phyloP scores from a whole-genome alignment of 129 eudicot species.

The Chrysanthemum makinoi region DNA sequence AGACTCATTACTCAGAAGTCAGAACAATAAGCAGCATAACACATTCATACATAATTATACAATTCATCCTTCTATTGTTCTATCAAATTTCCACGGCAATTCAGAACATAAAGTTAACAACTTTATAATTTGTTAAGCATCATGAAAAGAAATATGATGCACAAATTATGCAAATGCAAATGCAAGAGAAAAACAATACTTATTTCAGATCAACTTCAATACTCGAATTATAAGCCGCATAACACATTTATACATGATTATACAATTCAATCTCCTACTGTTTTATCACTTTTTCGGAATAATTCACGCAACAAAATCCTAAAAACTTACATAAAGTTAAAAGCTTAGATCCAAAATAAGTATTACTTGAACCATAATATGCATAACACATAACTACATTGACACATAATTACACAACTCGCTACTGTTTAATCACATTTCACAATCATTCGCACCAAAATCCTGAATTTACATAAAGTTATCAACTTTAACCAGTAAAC shows the following conservation, averaged over 20 bases:
- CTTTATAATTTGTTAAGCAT: too few relatives aligned
- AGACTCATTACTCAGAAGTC: too few relatives aligned
- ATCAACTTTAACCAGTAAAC: not conserved
- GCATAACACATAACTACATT: not conserved
- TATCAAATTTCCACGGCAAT: too few relatives aligned
- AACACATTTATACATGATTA: not conserved
- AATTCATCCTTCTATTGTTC: too few relatives aligned
- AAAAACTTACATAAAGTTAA: not conserved
- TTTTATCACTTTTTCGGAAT: not conserved
- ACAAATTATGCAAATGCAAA: not conserved
- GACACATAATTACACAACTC: not conserved
- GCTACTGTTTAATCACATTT: not conserved
- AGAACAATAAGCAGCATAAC: too few relatives aligned
- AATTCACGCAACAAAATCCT: not conserved
- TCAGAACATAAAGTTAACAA: too few relatives aligned
- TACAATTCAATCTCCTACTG: not conserved
- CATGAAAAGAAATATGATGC: not conserved
- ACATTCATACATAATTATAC: too few relatives aligned
- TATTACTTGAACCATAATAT: not conserved
- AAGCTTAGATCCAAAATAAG: conserved; percentile 6
- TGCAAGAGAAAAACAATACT: not conserved
- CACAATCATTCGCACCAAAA: not conserved
- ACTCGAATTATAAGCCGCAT: not conserved
- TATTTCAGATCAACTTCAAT: not conserved
- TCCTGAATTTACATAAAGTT: not conserved